phyloP scores from a whole-genome alignment of 2,329 filamentous ascomycete genomes.

The Aspergillus puulaauensis region DNA sequence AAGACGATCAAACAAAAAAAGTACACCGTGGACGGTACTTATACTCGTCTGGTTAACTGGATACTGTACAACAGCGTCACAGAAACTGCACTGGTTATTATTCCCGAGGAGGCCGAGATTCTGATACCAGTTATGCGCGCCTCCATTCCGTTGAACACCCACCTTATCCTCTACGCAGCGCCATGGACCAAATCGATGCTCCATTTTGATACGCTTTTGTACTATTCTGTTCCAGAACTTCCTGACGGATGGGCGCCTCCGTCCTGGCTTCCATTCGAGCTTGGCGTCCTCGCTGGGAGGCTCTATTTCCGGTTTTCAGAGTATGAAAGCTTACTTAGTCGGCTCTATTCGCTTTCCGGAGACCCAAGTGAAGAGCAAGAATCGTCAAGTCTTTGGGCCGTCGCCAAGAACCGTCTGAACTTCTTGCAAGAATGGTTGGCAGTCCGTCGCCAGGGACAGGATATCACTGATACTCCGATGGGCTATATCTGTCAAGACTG shows the following conservation, averaged over 20 bases:
- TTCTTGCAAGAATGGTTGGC: slow-evolving; percentile 39
- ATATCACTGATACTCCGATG: slow-evolving; percentile 36
- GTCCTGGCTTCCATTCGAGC: slow-evolving; percentile 55
- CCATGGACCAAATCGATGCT: slow-evolving; percentile 62
- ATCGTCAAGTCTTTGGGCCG: slow-evolving; percentile 7
- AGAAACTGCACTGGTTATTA: slow-evolving; percentile 56
- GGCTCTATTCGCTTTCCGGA: not conserved
- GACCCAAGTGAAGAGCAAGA: not conserved
- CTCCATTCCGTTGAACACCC: slow-evolving; percentile 22
- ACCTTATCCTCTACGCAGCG: slow-evolving; percentile 59
- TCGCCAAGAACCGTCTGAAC: slow-evolving; percentile 15
- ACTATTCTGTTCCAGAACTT: slow-evolving; percentile 53
- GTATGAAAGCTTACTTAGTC: slow-evolving; percentile 14
- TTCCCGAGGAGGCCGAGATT: slow-evolving; percentile 62
- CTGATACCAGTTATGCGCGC: slow-evolving; percentile 49
- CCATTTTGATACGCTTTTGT: slow-evolving; percentile 56
- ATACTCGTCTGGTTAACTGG: slow-evolving; percentile 54
- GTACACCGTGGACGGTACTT: slow-evolving; percentile 4
- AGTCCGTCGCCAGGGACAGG: slow-evolving; percentile 33
- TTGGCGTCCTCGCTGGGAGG: slow-evolving; percentile 61
- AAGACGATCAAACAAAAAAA: slow-evolving; percentile 11
- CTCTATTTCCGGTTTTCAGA: slow-evolving; percentile 49
- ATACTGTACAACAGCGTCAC: slow-evolving; percentile 55
- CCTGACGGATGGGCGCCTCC: slow-evolving; percentile 46
- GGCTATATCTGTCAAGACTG: slow-evolving; percentile 35